Evolutionary conservation across 140 eudicot genomes (phyloP), one percentile per base, ranked within the genome.

Genomic region (Bidens hawaiensis): DNA sequence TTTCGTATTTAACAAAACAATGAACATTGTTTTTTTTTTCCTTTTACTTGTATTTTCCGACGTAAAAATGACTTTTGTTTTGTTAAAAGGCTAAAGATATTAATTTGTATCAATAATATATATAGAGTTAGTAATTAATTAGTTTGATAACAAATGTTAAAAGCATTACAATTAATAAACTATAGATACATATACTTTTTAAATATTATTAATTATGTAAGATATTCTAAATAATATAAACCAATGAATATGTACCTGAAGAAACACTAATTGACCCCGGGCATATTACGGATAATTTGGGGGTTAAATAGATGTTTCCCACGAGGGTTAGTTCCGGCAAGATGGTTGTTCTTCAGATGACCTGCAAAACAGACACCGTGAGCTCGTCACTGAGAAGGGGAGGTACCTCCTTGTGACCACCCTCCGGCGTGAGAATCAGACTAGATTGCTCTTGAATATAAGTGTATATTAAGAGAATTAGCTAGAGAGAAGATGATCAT

Each of bases 171-270:
- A 38, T 38, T 7, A 13, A 26, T 62, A 9, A 17, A n/a, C 1
- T 4, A 62, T 62, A 15, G 43, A 16, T 9, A 43, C 16, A 24
- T 19, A 21, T 22, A 12, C 4, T 10, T 50, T 49, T 50, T 50
- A 50, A 50, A 23, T 23, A 50, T 25, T 13, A 48, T 16, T 49
- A 9, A 2, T 19, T 21, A 21, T 11, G 28, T 40, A 30, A 57
- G 69, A 66, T 66, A 66, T 74, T 74, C 42, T 13, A 27, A 46
- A 31, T 43, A n/a, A 15, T 53, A 57, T 36, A 63, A 58, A 74
- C 42, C 68, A 74, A 66, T 74, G 38, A 58, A 66, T 40, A 30
- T 36, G 69, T 58, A 74, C 64, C 36, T 48, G n/a, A n/a, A n/a
- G n/a, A n/a, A n/a, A n/a, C n/a, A n/a, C n/a, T n/a, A n/a, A n/a